These are phyloP conservation scores for Escallonia rubra DNA, from an alignment of 129 eudicot genomes.

Conservation along the genomic window DNA sequence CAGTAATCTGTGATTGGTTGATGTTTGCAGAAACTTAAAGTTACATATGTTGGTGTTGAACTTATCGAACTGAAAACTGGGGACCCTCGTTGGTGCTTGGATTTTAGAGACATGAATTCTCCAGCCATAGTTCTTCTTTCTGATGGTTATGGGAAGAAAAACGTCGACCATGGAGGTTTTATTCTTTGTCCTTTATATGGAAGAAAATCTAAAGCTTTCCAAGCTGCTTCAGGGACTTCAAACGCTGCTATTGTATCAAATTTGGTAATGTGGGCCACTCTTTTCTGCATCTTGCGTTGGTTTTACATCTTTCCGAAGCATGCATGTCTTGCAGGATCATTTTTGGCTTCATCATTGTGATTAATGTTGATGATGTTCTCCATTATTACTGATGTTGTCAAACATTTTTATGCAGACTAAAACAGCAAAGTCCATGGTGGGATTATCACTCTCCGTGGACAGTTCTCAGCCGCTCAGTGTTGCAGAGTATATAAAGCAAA, in stretches of 20 bases:
- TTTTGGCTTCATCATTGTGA: neutral
- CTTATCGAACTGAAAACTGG: slow-evolving; percentile 72
- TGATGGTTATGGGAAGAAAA: slow-evolving; percentile 74
- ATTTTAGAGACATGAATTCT: slow-evolving; percentile 90
- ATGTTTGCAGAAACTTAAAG: slow-evolving; percentile 69
- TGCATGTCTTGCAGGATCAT: neutral
- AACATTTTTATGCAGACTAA: slow-evolving; percentile 50
- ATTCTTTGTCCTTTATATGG: slow-evolving; percentile 88
- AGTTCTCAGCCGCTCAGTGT: slow-evolving; percentile 72
- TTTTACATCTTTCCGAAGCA: neutral
- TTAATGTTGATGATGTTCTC: neutral
- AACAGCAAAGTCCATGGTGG: slow-evolving; percentile 79
- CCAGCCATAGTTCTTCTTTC: slow-evolving; percentile 78
- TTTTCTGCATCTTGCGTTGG: neutral
- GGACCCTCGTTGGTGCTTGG: slow-evolving; percentile 94
- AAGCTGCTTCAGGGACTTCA: slow-evolving; percentile 86
- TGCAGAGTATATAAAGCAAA: slow-evolving; percentile 63
- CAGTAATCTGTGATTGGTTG: slow-evolving; percentile 7
- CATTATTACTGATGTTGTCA: slow-evolving; percentile 7
- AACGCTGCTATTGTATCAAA: slow-evolving; percentile 52
- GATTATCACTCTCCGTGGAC: slow-evolving; percentile 64
- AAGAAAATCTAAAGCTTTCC: slow-evolving; percentile 97
- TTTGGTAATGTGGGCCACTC: slow-evolving; percentile 42
- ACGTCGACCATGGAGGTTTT: slow-evolving; percentile 73
- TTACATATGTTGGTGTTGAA: slow-evolving; percentile 91